Conservation (phyloP, 2,329 filamentous ascomycete species). For the Aspergillus sp. region DNA sequence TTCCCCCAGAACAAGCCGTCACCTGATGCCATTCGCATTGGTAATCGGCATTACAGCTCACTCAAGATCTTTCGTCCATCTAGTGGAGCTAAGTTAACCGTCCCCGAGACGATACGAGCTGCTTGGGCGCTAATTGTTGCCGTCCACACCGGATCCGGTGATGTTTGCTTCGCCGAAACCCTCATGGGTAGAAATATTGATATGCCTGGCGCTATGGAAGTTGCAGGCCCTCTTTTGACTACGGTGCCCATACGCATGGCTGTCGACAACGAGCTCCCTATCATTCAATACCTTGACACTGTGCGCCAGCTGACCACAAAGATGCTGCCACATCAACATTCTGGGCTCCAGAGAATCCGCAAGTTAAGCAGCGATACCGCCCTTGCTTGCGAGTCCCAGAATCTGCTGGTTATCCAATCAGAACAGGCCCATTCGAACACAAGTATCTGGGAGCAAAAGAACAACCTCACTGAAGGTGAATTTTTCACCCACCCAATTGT, state of each 20-base stretch:
- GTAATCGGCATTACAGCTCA: slow-evolving; percentile 28
- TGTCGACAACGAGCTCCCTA: slow-evolving; percentile 39
- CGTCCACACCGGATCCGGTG: slow-evolving; percentile 48
- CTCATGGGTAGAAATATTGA: slow-evolving; percentile 56
- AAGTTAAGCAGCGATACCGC: slow-evolving; percentile 53
- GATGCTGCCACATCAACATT: slow-evolving; percentile 66
- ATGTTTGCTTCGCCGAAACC: slow-evolving; percentile 58
- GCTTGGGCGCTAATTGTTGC: slow-evolving; percentile 56
- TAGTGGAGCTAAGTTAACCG: slow-evolving; percentile 37
- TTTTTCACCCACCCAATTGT: slow-evolving; percentile 64
- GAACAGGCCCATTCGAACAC: slow-evolving; percentile 26
- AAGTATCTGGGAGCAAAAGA: slow-evolving; percentile 33
- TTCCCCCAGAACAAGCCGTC: slow-evolving; percentile 33
- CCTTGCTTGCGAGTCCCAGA: slow-evolving; percentile 51
- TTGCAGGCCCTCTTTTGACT: slow-evolving; percentile 47
- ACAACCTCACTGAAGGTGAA: slow-evolving; percentile 59
- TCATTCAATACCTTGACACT: slow-evolving; percentile 55
- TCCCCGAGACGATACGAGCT: slow-evolving; percentile 54
- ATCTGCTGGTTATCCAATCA: slow-evolving; percentile 48
- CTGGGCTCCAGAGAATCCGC: slow-evolving; percentile 57
- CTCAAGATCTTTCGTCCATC: slow-evolving; percentile 24
- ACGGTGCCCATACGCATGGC: slow-evolving; percentile 43
- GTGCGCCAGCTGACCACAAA: slow-evolving; percentile 59
- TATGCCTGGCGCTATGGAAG: slow-evolving; percentile 50
- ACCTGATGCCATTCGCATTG: slow-evolving; percentile 24